Conservation (phyloP, 192 early-diverging fungal species). For the Linnemannia schmuckeri region DNA sequence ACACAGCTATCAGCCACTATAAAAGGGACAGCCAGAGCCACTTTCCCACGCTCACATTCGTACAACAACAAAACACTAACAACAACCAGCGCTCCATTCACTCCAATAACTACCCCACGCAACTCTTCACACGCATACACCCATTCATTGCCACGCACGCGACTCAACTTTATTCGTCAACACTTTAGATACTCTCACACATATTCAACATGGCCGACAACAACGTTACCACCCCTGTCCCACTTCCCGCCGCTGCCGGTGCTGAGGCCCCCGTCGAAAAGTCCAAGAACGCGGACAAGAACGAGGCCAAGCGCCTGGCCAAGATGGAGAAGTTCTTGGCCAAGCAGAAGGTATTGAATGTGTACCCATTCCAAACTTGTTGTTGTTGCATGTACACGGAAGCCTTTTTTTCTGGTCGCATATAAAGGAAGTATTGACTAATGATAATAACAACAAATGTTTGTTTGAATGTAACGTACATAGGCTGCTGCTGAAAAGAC, state of each 20-base stretch:
- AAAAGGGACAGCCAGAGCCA: not conserved
- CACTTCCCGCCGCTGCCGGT: slow-evolving; percentile 33
- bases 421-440: not conserved
- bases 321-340: slow-evolving; percentile 95
- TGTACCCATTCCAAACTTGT: slow-evolving; percentile 1
- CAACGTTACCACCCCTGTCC: slow-evolving; percentile 27
- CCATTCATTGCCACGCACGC: not conserved
- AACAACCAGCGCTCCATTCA: not conserved
- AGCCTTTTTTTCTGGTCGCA: not conserved
- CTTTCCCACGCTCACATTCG: slow-evolving; percentile 1
- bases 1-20: not conserved
- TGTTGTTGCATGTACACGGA: not conserved
- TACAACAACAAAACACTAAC: not conserved
- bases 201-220: slow-evolving; percentile 52
- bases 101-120: not conserved
- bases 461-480: not conserved
- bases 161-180: not conserved
- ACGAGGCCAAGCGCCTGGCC: slow-evolving; percentile 90
- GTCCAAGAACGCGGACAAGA: slow-evolving; percentile 90
- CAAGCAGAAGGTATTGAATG: slow-evolving; percentile 82
- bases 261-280: slow-evolving; percentile 45
- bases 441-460: not conserved
- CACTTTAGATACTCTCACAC: slow-evolving; percentile 19
- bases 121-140: not conserved
- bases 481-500: slow-evolving; percentile 60